These are phyloP conservation scores for Backusella tarrabulga DNA, from an alignment of 192 early-diverging fungal species.

Conservation along the genomic window DNA sequence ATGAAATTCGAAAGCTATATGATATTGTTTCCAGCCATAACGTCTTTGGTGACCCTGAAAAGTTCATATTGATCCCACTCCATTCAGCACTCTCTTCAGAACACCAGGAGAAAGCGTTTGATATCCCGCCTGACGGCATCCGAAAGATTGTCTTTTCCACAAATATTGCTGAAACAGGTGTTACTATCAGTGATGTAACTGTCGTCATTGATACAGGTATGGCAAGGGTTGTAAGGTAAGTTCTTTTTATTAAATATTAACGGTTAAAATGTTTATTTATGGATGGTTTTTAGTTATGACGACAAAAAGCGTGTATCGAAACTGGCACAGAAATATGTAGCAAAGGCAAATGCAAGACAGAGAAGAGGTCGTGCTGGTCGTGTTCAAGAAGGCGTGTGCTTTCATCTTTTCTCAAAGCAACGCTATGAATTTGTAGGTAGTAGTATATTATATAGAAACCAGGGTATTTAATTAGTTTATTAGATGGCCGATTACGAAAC, in stretches of 20 bases:
- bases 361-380: conserved; percentile 85
- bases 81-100: conserved; percentile 65
- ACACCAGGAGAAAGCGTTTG: conserved; percentile 69
- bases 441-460: neutral
- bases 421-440: conserved; percentile 37
- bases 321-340: conserved; percentile 63
- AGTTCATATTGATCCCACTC: conserved; percentile 35
- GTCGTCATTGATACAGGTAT: conserved; percentile 77
- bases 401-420: conserved; percentile 61
- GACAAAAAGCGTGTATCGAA: conserved; percentile 57
- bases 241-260: neutral
- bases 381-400: conserved; percentile 73
- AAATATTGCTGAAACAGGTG: conserved; percentile 84
- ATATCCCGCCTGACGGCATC: conserved; percentile 45
- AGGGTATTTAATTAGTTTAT: neutral
- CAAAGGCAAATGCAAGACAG: conserved; percentile 65
- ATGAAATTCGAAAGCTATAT: conserved; percentile 66
- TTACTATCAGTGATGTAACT: conserved; percentile 80
- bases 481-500: conserved; percentile 52
- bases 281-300: conserved; percentile 43
- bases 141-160: conserved; percentile 77
- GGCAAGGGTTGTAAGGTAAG: conserved; percentile 71
- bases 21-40: conserved; percentile 47
- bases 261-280: neutral
- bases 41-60: conserved; percentile 47